Conservation (phyloP, 495 filamentous ascomycete species). For the Achaetomiella virescens region DNA sequence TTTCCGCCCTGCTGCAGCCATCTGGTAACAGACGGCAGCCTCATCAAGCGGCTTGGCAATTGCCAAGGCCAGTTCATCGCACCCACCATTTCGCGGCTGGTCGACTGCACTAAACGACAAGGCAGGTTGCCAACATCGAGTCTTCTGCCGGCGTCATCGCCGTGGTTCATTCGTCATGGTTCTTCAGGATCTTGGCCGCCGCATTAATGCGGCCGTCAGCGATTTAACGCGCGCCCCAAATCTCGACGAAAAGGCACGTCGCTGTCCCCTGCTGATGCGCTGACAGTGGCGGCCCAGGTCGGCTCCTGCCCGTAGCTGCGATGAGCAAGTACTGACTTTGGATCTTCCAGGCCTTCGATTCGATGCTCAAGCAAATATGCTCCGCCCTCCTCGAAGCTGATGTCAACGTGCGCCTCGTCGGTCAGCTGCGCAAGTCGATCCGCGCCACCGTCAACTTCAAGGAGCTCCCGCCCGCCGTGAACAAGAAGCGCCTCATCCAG, state of each 20-base stretch:
- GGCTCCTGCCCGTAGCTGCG: too few species aligned
- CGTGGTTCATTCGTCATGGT: constrained; percentile 58
- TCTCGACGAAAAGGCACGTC: constrained; percentile 84
- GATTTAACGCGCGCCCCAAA: constrained; percentile 88
- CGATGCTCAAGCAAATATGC: constrained; percentile 96
- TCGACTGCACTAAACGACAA: neutral
- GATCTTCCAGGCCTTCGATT: constrained; percentile 76
- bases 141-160: constrained; percentile 12
- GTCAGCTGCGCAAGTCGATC: constrained; percentile 87
- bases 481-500: constrained; percentile 97
- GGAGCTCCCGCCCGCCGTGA: constrained; percentile 76
- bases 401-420: constrained; percentile 92
- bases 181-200: constrained; percentile 95
- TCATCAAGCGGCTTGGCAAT: too few species aligned
- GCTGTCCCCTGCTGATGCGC: neutral
- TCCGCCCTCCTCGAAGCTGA: constrained; percentile 91
- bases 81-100: too few species aligned
- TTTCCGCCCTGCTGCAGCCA: too few species aligned
- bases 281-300: too few species aligned
- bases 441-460: constrained; percentile 87
- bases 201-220: constrained; percentile 93
- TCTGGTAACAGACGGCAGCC: too few species aligned
- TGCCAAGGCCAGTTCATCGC: too few species aligned
- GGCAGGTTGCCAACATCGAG: neutral
- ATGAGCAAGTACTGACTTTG: constrained; percentile 1